These are phyloP conservation scores for Kitagawia praeruptora DNA, from an alignment of 129 eudicot genomes.

Conservation along the genomic window DNA sequence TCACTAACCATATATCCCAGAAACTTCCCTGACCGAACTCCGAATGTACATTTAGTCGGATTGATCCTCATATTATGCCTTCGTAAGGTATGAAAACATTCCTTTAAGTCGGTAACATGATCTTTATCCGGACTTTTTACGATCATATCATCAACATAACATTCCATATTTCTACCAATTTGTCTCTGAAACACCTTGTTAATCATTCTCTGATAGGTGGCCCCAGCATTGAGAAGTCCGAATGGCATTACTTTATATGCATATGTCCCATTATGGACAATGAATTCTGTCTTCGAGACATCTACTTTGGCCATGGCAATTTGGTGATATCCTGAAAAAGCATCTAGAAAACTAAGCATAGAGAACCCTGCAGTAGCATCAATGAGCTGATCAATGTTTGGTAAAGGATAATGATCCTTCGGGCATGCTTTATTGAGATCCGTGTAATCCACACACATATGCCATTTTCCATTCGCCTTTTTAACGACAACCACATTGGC, in stretches of 20 bases:
- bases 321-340: not conserved
- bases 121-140: not conserved
- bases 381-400: no score
- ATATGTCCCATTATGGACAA: not conserved
- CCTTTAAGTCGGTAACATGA: not conserved
- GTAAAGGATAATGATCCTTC: no score
- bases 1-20: no score
- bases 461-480: no score
- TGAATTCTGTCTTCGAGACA: not conserved
- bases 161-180: not conserved
- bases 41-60: no score
- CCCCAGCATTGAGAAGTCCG: not conserved
- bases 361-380: no score
- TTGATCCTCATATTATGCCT: not conserved
- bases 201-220: no score
- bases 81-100: not conserved
- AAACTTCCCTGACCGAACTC: no score
- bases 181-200: not conserved
- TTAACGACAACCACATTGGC: no score
- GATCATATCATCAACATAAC: not conserved
- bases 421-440: no score
- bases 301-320: not conserved
- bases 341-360: no score
- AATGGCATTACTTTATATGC: not conserved
- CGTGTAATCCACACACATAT: no score